Conservation (phyloP, 768 basidiomycete genomes). For the Kwoniella sp. region DNA sequence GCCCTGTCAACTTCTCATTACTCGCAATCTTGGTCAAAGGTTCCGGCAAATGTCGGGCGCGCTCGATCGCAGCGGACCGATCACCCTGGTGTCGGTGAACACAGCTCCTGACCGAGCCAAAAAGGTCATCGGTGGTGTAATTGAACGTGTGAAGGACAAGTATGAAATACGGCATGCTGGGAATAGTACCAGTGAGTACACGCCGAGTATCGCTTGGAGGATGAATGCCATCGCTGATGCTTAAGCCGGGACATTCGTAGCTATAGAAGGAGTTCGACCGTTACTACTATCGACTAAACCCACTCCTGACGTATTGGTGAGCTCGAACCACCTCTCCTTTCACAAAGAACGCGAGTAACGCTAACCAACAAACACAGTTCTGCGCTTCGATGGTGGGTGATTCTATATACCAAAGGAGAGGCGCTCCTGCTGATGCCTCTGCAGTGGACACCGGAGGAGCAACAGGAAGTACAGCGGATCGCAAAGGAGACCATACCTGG, state of each 20-base stretch:
- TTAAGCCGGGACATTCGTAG: slow-evolving; percentile 15
- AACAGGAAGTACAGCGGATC: slow-evolving; percentile 45
- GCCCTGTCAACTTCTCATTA: neutral
- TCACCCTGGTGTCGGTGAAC: slow-evolving; percentile 52
- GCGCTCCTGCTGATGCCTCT: neutral
- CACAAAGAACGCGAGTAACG: neutral
- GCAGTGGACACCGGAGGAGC: slow-evolving; percentile 54
- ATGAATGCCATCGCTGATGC: neutral
- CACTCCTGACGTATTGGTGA: slow-evolving; percentile 44
- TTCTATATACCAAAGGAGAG: neutral
- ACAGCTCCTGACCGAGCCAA: slow-evolving; percentile 53
- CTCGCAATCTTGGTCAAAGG: neutral
- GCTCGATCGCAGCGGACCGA: slow-evolving; percentile 12
- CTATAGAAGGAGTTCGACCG: slow-evolving; percentile 50
- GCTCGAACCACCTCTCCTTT: neutral
- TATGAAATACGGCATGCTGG: slow-evolving; percentile 51
- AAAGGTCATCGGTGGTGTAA: slow-evolving; percentile 47
- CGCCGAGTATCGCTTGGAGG: neutral
- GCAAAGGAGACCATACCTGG: slow-evolving; percentile 47
- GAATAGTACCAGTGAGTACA: slow-evolving; percentile 39
- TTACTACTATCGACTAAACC: slow-evolving; percentile 42
- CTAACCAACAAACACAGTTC: slow-evolving; percentile 23
- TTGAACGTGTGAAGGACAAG: slow-evolving; percentile 45
- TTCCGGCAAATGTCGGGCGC: slow-evolving; percentile 10
- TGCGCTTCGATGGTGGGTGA: slow-evolving; percentile 45